Evolutionary conservation across 306 rosid genomes (phyloP).

Genomic region (Vicia villosa): DNA sequence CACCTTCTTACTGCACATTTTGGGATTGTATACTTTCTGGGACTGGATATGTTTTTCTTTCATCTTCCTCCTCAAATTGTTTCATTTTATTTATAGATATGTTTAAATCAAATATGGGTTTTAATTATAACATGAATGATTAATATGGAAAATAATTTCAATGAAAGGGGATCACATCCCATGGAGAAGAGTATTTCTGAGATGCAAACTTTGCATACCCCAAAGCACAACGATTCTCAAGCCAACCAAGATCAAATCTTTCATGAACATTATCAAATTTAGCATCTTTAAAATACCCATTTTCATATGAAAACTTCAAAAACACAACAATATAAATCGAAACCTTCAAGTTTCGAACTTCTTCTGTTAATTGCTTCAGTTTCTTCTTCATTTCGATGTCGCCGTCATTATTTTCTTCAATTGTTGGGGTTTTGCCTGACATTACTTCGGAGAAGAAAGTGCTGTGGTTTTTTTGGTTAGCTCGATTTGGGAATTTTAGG

Average conservation of each 20-base stretch:
- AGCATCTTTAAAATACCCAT: constrained; percentile 65
- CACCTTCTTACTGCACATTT: too few species aligned
- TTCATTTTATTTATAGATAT: too few species aligned
- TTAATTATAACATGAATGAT: too few species aligned
- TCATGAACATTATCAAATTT: constrained; percentile 42
- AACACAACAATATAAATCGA: constrained; percentile 59
- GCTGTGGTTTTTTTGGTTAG: constrained; percentile 40
- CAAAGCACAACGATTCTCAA: constrained; percentile 39
- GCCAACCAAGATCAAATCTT: too few species aligned
- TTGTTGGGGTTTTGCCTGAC: constrained; percentile 21
- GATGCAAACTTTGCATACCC: constrained; percentile 52
- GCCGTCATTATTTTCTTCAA: constrained; percentile 18
- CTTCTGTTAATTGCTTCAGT: constrained; percentile 40
- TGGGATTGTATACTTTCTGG: too few species aligned
- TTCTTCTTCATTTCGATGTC: constrained; percentile 38
- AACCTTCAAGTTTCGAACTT: constrained; percentile 40
- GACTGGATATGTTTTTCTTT: too few species aligned
- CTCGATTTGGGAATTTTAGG: constrained; percentile 2
- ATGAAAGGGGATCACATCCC: too few species aligned
- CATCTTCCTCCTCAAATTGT: too few species aligned
- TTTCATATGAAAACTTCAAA: constrained; percentile 46
- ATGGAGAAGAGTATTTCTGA: too few species aligned
- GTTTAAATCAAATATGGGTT: too few species aligned
- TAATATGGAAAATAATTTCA: too few species aligned
- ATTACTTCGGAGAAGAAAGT: constrained; percentile 52